Evolutionary conservation across 2,329 filamentous ascomycete genomes (phyloP).

Genomic region (Gnomoniopsis sp.): DNA sequence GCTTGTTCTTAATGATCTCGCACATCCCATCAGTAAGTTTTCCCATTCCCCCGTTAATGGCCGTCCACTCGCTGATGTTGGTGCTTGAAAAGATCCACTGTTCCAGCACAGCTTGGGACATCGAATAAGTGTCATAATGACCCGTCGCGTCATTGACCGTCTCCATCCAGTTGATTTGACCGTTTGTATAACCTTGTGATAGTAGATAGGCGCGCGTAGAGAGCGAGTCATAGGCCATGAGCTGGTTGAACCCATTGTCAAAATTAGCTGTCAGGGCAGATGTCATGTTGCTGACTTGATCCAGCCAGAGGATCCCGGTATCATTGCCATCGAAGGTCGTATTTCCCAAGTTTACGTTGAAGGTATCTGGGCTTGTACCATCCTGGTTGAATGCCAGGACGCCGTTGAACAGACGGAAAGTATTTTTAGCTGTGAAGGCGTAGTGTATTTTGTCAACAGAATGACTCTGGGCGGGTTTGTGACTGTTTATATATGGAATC

Average conservation of each 20-base stretch:
- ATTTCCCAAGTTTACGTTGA: conserved; percentile 18
- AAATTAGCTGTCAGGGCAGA: conserved; percentile 18
- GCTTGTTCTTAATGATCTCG: conserved; percentile 22
- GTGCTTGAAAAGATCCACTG: conserved; percentile 24
- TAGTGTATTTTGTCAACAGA: conserved; percentile 20
- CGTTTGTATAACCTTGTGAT: conserved; percentile 25
- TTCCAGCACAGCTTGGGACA: conserved; percentile 22
- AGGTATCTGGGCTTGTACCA: conserved; percentile 8
- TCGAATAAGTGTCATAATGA: conserved; percentile 23
- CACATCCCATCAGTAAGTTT: conserved; percentile 27
- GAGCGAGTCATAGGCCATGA: conserved; percentile 23
- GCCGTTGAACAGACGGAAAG: conserved; percentile 21
- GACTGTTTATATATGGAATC: conserved; percentile 22
- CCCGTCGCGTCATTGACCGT: conserved; percentile 23
- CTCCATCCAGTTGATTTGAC: conserved; percentile 29
- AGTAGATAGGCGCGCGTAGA: conserved; percentile 22
- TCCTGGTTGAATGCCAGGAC: conserved; percentile 15
- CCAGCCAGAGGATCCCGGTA: conserved; percentile 12
- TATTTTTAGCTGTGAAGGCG: conserved; percentile 21
- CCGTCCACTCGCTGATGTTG: conserved; percentile 25
- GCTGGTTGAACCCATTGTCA: conserved; percentile 18
- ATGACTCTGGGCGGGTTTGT: conserved; percentile 9
- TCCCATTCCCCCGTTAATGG: conserved; percentile 29
- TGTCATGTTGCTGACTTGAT: conserved; percentile 12
- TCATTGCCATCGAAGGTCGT: conserved; percentile 15